Conservation (phyloP, 176 grass and related monocot species). For the Rhipidocladum racemiflorum region DNA sequence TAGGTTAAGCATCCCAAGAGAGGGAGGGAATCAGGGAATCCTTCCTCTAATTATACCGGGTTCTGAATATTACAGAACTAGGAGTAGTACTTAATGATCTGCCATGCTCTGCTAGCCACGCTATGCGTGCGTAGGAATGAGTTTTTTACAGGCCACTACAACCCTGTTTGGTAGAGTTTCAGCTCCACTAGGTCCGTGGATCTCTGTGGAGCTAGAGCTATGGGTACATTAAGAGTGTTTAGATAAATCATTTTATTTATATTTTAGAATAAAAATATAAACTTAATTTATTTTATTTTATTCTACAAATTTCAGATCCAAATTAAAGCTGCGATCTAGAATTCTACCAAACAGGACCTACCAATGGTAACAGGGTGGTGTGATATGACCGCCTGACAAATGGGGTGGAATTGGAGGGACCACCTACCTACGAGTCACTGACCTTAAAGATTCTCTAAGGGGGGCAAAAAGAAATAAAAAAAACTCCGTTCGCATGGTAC, state of each 20-base stretch:
- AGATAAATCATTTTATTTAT: too few relatives aligned
- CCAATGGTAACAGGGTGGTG: background rate
- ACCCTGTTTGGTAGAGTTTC: too few relatives aligned
- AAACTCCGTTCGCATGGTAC: background rate
- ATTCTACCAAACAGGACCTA: too few relatives aligned
- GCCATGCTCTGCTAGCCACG: background rate
- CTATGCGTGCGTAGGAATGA: background rate
- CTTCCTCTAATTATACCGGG: background rate
- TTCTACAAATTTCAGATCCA: too few relatives aligned
- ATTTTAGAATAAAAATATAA: too few relatives aligned
- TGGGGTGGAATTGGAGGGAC: background rate
- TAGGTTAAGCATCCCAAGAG: slow-evolving; percentile 21
- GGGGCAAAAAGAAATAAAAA: background rate
- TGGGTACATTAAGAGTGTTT: too few relatives aligned
- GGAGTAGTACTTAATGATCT: background rate
- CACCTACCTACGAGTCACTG: background rate
- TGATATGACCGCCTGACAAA: background rate
- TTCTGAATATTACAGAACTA: background rate
- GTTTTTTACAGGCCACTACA: too few relatives aligned
- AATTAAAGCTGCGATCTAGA: too few relatives aligned
- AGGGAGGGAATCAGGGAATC: slow-evolving; percentile 26
- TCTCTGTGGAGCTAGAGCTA: too few relatives aligned
- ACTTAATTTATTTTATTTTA: too few relatives aligned
- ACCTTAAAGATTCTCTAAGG: background rate
- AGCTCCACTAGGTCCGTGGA: too few relatives aligned